phyloP scores from a whole-genome alignment of 306 rosid species.

The Arachis hypogaea region DNA sequence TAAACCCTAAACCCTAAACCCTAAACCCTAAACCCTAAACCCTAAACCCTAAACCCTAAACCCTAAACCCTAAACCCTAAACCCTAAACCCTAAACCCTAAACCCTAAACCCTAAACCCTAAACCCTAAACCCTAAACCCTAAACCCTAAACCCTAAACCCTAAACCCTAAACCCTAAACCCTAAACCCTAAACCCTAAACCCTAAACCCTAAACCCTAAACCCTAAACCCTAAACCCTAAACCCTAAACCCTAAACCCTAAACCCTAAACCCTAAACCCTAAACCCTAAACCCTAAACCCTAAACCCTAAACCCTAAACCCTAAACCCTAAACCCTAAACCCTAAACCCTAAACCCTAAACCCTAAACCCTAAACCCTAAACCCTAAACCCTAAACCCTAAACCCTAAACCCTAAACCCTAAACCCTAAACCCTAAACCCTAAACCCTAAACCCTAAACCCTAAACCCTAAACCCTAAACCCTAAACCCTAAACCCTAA shows the following conservation, averaged over 20 bases:
- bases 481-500: not conserved
- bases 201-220: not conserved
- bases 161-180: not conserved
- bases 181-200: not conserved
- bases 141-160: not conserved
- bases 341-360: not conserved
- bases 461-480: not conserved
- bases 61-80: not conserved
- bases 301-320: not conserved
- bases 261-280: not conserved
- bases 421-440: not conserved
- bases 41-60: not conserved
- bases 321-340: not conserved
- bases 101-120: not conserved
- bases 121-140: not conserved
- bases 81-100: not conserved
- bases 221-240: not conserved
- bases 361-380: not conserved
- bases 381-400: not conserved
- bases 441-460: not conserved
- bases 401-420: not conserved
- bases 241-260: not conserved
- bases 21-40: not conserved
- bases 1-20: not conserved
- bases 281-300: not conserved